These are phyloP conservation scores for Solanum rostratum DNA, from an alignment of 257 asterid genomes.

Conservation along the genomic window DNA sequence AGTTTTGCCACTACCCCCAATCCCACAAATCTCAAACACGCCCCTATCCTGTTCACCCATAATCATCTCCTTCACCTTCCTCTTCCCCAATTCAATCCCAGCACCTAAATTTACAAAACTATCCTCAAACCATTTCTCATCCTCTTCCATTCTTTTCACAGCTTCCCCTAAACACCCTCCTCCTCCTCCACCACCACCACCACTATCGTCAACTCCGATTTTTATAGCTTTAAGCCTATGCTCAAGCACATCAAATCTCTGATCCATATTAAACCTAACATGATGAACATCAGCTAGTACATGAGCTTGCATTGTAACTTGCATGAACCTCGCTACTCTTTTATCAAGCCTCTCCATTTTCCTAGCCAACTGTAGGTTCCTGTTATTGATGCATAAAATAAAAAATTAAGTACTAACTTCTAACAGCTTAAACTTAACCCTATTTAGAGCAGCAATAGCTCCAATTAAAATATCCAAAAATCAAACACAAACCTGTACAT, in stretches of 20 bases:
- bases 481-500: constrained; percentile 20
- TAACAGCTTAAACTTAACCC: background rate
- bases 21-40: constrained; percentile 68
- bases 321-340: constrained; percentile 44
- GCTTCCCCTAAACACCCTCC: constrained; percentile 68
- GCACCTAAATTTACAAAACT: constrained; percentile 49
- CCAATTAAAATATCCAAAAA: background rate
- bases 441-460: background rate
- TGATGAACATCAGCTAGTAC: constrained; percentile 90
- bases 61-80: constrained; percentile 64
- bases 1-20: constrained; percentile 89
- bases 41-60: constrained; percentile 12
- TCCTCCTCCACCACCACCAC: constrained; percentile 4
- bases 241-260: constrained; percentile 64
- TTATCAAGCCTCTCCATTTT: constrained; percentile 82
- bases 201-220: constrained; percentile 55
- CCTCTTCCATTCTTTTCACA: constrained; percentile 64
- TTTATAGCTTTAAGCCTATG: constrained; percentile 66
- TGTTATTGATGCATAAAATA: background rate
- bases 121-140: constrained; percentile 54
- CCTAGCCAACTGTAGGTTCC: constrained; percentile 41
- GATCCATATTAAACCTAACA: constrained; percentile 50
- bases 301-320: constrained; percentile 57
- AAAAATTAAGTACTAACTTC: background rate
- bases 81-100: constrained; percentile 67